Percentiles rank a stretch among this genome's conserved stretches.
These are phyloP conservation scores for Globisporangium apiculatum DNA, from an alignment of 352 stramenopile genomes.

Conservation along the genomic window DNA sequence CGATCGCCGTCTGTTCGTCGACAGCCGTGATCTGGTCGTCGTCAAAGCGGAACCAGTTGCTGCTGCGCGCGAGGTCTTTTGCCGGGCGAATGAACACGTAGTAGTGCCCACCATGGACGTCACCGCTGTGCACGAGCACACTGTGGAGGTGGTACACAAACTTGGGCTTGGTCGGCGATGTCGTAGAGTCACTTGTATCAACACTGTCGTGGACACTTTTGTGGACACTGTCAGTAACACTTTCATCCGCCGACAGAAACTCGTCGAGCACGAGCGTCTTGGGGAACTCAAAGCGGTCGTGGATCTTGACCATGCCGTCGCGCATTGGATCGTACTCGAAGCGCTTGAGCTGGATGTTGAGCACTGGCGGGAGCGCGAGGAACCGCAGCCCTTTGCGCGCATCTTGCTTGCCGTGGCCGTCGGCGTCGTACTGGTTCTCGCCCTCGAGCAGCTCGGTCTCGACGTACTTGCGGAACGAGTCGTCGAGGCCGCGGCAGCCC, in stretches of 20 bases:
- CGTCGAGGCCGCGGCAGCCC: constrained; percentile 83
- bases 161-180: constrained; percentile 7
- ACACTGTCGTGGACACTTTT: no score
- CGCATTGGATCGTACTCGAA: constrained; percentile 85
- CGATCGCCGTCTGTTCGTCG: constrained; percentile 61
- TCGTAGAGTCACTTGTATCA: not conserved
- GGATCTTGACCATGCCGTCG: constrained; percentile 86
- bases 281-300: constrained; percentile 84
- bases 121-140: constrained; percentile 79
- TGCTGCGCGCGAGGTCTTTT: constrained; percentile 52
- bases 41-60: constrained; percentile 79
- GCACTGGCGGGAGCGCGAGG: constrained; percentile 76
- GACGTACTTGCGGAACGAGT: constrained; percentile 89
- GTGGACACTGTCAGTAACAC: not conserved
- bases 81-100: constrained; percentile 86
- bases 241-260: constrained; percentile 30
- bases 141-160: constrained; percentile 80
- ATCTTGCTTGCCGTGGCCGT: constrained; percentile 86
- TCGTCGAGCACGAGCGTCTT: constrained; percentile 70
- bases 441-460: constrained; percentile 90
- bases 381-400: constrained; percentile 87
- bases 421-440: constrained; percentile 92
- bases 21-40: constrained; percentile 79
- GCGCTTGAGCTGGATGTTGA: constrained; percentile 91
- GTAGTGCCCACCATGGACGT: constrained; percentile 85